phyloP scores from a whole-genome alignment of 345 rosid species.

The Luvunga scandens region DNA sequence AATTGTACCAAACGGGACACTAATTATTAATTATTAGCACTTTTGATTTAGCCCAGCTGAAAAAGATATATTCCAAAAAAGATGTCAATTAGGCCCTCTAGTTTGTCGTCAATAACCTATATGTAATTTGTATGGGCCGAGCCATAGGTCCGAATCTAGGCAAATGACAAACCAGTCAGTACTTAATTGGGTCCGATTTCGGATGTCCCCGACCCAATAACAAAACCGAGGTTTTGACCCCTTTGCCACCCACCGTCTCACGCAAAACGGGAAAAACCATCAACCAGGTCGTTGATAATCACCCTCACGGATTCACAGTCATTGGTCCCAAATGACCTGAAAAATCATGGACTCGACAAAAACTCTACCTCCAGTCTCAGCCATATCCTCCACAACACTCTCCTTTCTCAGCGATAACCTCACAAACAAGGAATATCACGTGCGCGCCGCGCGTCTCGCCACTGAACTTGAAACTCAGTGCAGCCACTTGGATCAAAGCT shows the following conservation, averaged over 20 bases:
- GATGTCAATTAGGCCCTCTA: too few species aligned
- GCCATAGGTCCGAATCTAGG: background rate
- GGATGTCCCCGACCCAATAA: background rate
- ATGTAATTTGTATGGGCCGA: background rate
- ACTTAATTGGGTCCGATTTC: background rate
- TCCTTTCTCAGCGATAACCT: constrained; percentile 58
- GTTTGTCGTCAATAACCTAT: too few species aligned
- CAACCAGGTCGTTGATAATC: too few species aligned
- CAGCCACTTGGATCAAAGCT: constrained; percentile 51
- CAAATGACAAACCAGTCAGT: background rate
- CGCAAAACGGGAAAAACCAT: background rate
- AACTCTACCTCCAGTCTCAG: constrained; percentile 46
- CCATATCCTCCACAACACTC: constrained; percentile 43
- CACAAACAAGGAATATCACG: constrained; percentile 38
- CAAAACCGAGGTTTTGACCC: background rate
- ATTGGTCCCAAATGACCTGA: background rate
- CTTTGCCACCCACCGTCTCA: background rate
- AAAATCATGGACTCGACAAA: constrained; percentile 42
- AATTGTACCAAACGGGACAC: too few species aligned
- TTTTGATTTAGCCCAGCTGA: too few species aligned
- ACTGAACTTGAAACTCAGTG: constrained; percentile 60
- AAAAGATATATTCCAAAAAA: too few species aligned
- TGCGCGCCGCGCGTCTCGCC: constrained; percentile 43
- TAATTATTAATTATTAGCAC: too few species aligned
- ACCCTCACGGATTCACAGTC: too few species aligned